These are phyloP conservation scores for Arabidopsis arenosa DNA, from an alignment of 345 rosid genomes.

Conservation along the genomic window DNA sequence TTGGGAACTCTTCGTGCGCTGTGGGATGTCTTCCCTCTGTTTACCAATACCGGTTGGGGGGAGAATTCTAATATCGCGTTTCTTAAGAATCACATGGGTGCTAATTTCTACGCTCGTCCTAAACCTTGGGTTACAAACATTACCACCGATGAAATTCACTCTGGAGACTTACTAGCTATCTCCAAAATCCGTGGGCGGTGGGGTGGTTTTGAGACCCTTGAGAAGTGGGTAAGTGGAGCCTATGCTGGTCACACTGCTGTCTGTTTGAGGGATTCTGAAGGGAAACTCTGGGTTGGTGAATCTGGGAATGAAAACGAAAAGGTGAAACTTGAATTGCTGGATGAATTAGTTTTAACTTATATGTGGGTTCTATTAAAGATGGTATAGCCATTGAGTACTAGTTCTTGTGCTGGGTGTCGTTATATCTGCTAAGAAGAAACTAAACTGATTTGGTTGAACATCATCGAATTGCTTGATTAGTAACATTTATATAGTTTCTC, in stretches of 20 bases:
- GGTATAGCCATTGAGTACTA: slow-evolving; percentile 9
- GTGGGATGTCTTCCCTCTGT: slow-evolving; percentile 97
- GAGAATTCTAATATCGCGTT: slow-evolving; percentile 83
- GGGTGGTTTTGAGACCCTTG: slow-evolving; percentile 98
- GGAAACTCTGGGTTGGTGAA: slow-evolving; percentile 96
- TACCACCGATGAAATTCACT: slow-evolving; percentile 72
- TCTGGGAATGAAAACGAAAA: slow-evolving; percentile 95
- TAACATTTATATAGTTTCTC: background rate
- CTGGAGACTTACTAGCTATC: slow-evolving; percentile 89
- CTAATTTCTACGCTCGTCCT: slow-evolving; percentile 75
- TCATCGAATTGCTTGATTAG: background rate
- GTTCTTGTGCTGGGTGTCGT: slow-evolving; percentile 1
- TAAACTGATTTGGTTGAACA: slow-evolving; percentile 19
- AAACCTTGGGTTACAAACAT: slow-evolving; percentile 78
- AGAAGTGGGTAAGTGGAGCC: slow-evolving; percentile 99
- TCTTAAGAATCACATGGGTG: slow-evolving; percentile 93
- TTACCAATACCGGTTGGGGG: slow-evolving; percentile 96
- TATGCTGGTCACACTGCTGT: slow-evolving; percentile 97
- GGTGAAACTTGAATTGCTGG: slow-evolving; percentile 50
- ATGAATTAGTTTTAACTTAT: slow-evolving; percentile 1
- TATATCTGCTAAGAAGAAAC: slow-evolving; percentile 16
- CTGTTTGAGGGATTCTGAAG: slow-evolving; percentile 87
- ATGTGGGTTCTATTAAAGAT: background rate
- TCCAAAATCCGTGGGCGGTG: slow-evolving; percentile 91
- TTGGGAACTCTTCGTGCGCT: slow-evolving; percentile 87